Conservation (phyloP, 345 rosid species). For the Corchorus olitorius region DNA sequence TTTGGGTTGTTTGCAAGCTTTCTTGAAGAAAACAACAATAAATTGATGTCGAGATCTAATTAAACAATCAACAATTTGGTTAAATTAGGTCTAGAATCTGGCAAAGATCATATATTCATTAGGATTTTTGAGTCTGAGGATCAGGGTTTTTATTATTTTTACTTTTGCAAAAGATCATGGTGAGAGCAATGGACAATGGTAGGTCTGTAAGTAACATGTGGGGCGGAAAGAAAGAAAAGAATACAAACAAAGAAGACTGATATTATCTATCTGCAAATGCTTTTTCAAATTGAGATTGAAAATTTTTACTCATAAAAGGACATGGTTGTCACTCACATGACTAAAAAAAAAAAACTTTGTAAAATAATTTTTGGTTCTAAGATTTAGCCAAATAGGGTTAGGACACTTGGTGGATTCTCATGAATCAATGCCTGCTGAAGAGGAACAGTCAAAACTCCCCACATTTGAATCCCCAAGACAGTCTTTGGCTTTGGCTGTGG, state of each 20-base stretch:
- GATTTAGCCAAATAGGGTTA: slow-evolving; percentile 31
- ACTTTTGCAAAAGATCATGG: neutral
- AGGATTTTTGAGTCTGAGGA: neutral
- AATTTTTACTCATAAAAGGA: slow-evolving; percentile 40
- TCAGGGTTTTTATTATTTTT: neutral
- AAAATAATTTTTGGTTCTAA: neutral
- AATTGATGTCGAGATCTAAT: neutral
- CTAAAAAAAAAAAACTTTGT: neutral
- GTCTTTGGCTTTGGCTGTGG: neutral
- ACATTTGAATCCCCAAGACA: neutral
- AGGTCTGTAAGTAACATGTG: neutral
- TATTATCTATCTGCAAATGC: too few relatives aligned
- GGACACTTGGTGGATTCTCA: slow-evolving; percentile 37
- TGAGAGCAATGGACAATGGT: neutral
- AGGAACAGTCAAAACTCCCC: slow-evolving; percentile 34
- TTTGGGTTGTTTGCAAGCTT: neutral
- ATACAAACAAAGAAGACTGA: slow-evolving; percentile 11
- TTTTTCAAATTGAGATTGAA: slow-evolving; percentile 1
- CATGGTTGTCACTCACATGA: slow-evolving; percentile 62
- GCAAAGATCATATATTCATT: neutral
- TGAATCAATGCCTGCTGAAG: slow-evolving; percentile 23
- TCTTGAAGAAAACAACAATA: neutral
- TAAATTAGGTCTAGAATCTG: neutral
- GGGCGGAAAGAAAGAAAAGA: neutral
- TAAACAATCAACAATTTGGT: neutral